Evolutionary conservation across 768 basidiomycete species (phyloP).

Genomic region (Sporobolomyces phaffii): DNA sequence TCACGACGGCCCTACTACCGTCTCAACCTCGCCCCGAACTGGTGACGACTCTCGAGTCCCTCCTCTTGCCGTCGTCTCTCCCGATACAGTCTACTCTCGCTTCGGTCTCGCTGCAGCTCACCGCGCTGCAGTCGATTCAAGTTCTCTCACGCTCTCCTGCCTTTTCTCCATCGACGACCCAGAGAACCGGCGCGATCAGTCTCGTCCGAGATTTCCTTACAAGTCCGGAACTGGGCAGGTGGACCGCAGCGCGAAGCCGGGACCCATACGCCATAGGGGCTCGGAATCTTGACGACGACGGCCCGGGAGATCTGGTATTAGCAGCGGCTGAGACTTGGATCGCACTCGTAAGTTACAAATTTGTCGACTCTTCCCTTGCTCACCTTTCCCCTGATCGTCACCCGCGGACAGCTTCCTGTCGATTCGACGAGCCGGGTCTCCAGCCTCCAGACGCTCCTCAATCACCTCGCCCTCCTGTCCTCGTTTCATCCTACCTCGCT

Average conservation of each 20-base stretch:
- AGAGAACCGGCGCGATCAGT: neutral
- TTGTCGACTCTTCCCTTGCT: constrained; percentile 42
- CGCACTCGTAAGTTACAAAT: neutral
- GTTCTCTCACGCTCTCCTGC: neutral
- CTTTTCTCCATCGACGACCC: neutral
- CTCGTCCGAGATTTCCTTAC: constrained; percentile 2
- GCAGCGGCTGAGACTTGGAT: neutral
- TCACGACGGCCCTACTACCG: neutral
- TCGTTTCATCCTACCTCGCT: neutral
- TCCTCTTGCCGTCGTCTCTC: constrained; percentile 15
- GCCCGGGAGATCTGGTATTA: neutral
- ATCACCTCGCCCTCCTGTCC: constrained; percentile 61
- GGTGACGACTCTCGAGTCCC: constrained; percentile 1
- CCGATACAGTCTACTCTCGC: neutral
- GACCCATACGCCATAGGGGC: neutral
- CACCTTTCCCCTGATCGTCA: constrained; percentile 50
- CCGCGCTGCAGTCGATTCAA: neutral
- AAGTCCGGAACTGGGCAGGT: neutral
- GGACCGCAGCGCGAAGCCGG: neutral
- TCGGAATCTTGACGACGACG: neutral
- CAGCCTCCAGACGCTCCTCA: constrained; percentile 91
- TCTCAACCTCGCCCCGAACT: neutral
- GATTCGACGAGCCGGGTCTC: constrained; percentile 82
- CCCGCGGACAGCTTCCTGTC: constrained; percentile 41
- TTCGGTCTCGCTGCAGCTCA: constrained; percentile 3